phyloP scores from a whole-genome alignment of 2,329 filamentous ascomycete species.

The Fusarium sp. region DNA sequence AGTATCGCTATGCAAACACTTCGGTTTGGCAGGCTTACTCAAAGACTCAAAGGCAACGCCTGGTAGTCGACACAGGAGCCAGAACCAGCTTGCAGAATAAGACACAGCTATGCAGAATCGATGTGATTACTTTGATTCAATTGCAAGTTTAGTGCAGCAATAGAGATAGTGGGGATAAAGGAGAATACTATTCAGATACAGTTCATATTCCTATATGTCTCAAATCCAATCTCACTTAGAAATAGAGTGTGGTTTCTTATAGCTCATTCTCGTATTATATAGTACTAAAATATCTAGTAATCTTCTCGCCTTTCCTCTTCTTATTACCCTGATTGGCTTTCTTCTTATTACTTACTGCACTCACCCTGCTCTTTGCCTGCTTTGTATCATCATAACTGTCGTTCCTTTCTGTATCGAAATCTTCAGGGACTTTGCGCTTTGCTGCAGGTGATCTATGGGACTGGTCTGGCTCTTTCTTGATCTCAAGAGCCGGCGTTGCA shows the following conservation, averaged over 20 bases:
- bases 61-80: constrained; percentile 56
- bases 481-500: not conserved
- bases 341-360: not conserved
- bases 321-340: not conserved
- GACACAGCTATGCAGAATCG: constrained; percentile 36
- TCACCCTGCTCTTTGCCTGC: not conserved
- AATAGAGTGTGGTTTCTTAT: not conserved
- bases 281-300: not conserved
- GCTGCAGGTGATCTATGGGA: not conserved
- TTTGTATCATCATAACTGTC: not conserved
- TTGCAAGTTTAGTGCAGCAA: constrained; percentile 25
- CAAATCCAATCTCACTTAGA: not conserved
- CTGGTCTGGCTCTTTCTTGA: not conserved
- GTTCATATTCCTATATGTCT: not conserved
- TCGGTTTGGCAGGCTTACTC: constrained; percentile 57
- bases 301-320: not conserved
- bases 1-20: constrained; percentile 47
- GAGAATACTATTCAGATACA: not conserved
- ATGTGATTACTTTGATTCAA: constrained; percentile 37
- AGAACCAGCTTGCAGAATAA: constrained; percentile 55
- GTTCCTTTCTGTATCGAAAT: not conserved
- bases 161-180: not conserved
- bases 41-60: constrained; percentile 42
- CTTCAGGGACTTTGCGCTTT: not conserved
- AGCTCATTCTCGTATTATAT: not conserved